Evolutionary conservation across 805 yeast species (phyloP).

Genomic region (Lipomyces orientalis): DNA sequence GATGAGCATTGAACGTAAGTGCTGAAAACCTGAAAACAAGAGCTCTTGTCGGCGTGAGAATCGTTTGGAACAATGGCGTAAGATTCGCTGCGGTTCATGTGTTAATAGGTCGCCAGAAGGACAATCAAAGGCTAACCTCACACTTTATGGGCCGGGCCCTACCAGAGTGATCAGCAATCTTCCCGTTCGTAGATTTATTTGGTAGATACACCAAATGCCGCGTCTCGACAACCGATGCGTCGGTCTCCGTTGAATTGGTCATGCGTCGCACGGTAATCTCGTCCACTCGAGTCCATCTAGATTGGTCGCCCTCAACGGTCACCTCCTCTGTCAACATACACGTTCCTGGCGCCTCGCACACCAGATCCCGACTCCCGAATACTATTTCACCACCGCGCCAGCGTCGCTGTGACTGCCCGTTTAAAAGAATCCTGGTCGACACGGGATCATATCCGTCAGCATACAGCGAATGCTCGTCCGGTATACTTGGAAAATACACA

Average conservation of each 20-base stretch:
- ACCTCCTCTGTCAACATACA: constrained; percentile 15
- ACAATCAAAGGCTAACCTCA: not conserved
- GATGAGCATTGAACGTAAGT: constrained; percentile 81
- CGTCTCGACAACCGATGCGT: constrained; percentile 6
- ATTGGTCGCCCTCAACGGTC: not conserved
- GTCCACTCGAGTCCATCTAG: constrained; percentile 10
- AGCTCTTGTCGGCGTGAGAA: constrained; percentile 27
- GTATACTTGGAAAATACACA: constrained; percentile 23
- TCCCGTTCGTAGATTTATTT: not conserved
- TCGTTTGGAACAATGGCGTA: constrained; percentile 5
- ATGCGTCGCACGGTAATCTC: constrained; percentile 16
- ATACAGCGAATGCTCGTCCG: constrained; percentile 17
- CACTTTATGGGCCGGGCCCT: constrained; percentile 2
- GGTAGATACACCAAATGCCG: constrained; percentile 22
- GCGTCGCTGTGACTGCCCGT: constrained; percentile 19
- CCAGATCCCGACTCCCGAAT: constrained; percentile 6
- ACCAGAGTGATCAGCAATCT: not conserved
- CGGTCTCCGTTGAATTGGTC: not conserved
- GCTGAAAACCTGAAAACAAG: constrained; percentile 58
- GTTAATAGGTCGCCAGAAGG: not conserved
- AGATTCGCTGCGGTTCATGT: not conserved
- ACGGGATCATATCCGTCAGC: constrained; percentile 32
- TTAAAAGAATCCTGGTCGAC: not conserved
- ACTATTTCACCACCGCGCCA: constrained; percentile 33
- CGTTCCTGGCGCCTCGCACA: constrained; percentile 13